Conservation (phyloP, 441 rosid genomes). For the Croton laevigatus region DNA sequence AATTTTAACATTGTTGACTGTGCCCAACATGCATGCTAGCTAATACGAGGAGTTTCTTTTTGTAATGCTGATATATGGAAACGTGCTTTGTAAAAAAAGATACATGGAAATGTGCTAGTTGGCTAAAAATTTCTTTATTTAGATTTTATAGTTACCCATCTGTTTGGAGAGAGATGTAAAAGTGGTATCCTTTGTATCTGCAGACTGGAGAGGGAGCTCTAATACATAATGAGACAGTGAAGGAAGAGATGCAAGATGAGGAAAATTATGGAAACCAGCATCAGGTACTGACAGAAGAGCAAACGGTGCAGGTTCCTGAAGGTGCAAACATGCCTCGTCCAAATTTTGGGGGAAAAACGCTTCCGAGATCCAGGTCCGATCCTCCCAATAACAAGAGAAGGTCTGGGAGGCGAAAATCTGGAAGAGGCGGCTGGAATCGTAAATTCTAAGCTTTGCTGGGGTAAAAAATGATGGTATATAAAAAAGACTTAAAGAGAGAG, state of each 20-base stretch:
- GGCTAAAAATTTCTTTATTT: not conserved
- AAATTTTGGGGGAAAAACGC: constrained; percentile 37
- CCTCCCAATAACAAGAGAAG: constrained; percentile 47
- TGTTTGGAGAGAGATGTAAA: not conserved
- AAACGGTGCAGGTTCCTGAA: constrained; percentile 12
- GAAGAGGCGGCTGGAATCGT: constrained; percentile 34
- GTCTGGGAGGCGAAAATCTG: constrained; percentile 49
- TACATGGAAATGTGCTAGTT: not conserved
- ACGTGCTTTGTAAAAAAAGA: no score
- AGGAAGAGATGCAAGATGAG: constrained; percentile 33
- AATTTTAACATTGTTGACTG: no score
- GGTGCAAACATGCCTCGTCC: constrained; percentile 25
- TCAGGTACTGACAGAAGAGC: constrained; percentile 27
- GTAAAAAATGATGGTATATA: not conserved
- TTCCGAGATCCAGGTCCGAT: constrained; percentile 45
- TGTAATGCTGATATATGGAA: not conserved
- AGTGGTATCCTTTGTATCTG: constrained; percentile 6
- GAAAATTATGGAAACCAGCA: constrained; percentile 24
- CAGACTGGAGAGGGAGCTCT: constrained; percentile 32
- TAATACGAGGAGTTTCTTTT: not conserved
- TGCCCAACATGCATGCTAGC: not conserved
- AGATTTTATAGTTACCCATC: not conserved
- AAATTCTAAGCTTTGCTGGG: constrained; percentile 35
- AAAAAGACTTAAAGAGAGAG: not conserved
- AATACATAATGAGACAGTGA: constrained; percentile 29